A percentile compares a stretch with the other conserved stretches of the same genome.
Conservation (phyloP, 768 basidiomycete genomes). For the Chiua virens region DNA sequence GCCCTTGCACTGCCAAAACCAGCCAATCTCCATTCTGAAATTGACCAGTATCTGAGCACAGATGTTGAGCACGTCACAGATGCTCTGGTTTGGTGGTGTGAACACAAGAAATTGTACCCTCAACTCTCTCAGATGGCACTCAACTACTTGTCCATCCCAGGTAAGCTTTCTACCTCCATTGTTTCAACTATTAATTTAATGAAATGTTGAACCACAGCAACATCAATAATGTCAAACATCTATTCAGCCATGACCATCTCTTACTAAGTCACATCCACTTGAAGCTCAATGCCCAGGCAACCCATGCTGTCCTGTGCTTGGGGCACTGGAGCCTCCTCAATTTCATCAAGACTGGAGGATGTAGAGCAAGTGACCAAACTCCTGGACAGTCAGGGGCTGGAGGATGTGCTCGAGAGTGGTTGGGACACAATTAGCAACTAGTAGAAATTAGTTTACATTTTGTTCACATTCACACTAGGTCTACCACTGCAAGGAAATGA, state of each 20-base stretch:
- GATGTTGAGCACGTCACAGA: slow-evolving; percentile 1
- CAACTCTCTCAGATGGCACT: background rate
- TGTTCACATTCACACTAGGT: no score
- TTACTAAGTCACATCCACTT: background rate
- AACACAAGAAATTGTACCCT: background rate
- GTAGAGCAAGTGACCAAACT: background rate
- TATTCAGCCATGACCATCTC: background rate
- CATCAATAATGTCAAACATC: background rate
- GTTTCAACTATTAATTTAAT: no score
- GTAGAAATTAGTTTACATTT: no score
- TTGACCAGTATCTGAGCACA: slow-evolving; percentile 27
- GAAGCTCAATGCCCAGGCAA: background rate
- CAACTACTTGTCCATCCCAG: background rate
- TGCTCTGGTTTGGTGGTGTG: background rate
- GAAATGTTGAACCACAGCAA: no score
- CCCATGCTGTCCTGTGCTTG: background rate
- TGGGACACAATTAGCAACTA: no score
- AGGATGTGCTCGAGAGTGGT: no score
- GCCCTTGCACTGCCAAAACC: background rate
- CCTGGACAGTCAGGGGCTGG: no score
- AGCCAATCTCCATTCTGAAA: slow-evolving; percentile 12
- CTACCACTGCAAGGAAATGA: no score
- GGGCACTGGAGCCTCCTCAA: background rate
- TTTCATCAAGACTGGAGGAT: background rate
- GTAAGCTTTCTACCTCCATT: no score